These are phyloP conservation scores for Coelastrella sp. DNA, from an alignment of 139 green algal genomes.

Conservation along the genomic window DNA sequence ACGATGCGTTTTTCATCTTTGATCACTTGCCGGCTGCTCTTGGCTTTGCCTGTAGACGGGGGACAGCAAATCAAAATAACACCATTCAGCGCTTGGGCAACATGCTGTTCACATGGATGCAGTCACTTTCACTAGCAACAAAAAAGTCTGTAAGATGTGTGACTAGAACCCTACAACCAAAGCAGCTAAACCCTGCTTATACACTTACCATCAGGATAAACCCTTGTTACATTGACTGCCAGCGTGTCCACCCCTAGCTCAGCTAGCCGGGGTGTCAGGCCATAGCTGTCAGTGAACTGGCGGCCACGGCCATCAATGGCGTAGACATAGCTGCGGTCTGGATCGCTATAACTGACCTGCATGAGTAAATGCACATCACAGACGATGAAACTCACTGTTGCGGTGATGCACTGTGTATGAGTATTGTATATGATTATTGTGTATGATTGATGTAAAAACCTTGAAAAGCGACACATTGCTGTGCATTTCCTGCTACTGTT, in stretches of 20 bases:
- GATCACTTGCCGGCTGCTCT: constrained; percentile 5
- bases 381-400: too few species aligned
- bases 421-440: too few species aligned
- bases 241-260: not conserved
- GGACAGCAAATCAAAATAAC: not conserved
- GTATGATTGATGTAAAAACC: too few species aligned
- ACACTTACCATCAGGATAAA: constrained; percentile 2
- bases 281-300: constrained; percentile 15
- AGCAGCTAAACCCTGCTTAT: not conserved
- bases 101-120: not conserved
- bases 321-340: constrained; percentile 48
- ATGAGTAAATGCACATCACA: too few species aligned
- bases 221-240: not conserved
- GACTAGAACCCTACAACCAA: not conserved
- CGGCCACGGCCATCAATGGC: constrained; percentile 42
- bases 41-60: not conserved
- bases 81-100: not conserved
- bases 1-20: constrained; percentile 24
- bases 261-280: not conserved
- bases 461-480: too few species aligned
- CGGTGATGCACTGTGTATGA: too few species aligned
- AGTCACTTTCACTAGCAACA: not conserved
- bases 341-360: constrained; percentile 18
- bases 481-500: too few species aligned
- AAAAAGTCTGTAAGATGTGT: not conserved